Evolutionary conservation across 768 basidiomycete species (phyloP).

Genomic region (Termitomyces sp.): DNA sequence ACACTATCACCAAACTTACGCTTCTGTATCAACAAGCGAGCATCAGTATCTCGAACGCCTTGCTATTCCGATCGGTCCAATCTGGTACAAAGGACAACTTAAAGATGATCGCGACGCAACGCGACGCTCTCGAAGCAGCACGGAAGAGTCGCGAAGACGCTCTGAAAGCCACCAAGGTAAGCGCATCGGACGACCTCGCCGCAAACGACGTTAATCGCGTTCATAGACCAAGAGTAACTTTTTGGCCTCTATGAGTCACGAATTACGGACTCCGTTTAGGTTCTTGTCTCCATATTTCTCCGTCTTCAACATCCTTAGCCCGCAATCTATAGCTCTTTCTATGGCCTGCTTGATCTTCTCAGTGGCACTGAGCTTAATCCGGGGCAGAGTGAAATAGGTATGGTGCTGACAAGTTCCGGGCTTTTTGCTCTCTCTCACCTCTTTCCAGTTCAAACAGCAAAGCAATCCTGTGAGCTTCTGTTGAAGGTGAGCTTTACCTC

Average conservation of each 20-base stretch:
- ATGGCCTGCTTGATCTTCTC: constrained; percentile 71
- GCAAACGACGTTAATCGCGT: neutral
- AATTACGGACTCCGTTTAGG: constrained; percentile 76
- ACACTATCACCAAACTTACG: constrained; percentile 57
- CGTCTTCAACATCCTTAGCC: neutral
- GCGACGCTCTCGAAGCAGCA: constrained; percentile 66
- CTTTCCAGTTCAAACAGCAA: constrained; percentile 64
- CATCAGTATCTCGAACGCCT: constrained; percentile 70
- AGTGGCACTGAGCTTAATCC: constrained; percentile 67
- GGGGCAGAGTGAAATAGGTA: constrained; percentile 70
- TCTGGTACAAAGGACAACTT: constrained; percentile 71
- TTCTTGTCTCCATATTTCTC: constrained; percentile 14
- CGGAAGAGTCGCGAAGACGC: constrained; percentile 70
- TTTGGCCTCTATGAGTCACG: constrained; percentile 74
- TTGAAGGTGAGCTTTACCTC: constrained; percentile 45
- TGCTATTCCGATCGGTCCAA: constrained; percentile 74
- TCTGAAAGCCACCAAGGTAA: constrained; percentile 69
- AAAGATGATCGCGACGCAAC: constrained; percentile 73
- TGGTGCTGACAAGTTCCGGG: neutral
- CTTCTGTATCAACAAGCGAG: constrained; percentile 72
- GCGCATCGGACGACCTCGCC: neutral
- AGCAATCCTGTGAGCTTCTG: constrained; percentile 72
- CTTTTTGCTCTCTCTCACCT: neutral
- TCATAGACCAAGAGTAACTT: constrained; percentile 77
- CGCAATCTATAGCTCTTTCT: constrained; percentile 53